Base-by-base conservation (phyloP, 805 yeast species). In the Pichia heedii region DNA sequence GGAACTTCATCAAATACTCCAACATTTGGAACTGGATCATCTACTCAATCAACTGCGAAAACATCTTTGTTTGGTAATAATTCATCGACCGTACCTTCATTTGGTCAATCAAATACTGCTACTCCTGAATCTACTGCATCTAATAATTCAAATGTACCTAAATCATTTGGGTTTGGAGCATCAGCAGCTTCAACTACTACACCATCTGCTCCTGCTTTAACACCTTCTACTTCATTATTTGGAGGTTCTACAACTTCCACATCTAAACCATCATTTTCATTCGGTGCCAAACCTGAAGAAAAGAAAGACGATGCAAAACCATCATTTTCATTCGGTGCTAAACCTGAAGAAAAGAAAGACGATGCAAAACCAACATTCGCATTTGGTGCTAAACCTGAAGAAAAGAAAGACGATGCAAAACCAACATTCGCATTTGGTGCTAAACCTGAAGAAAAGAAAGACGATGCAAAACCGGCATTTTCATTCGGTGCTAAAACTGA, bases 401-500 rank as follows among this genome's bases (percentile, higher is more conserved):
- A 7, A 24, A 8, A 7, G 7, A 24, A 24, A 13, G 41, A 27
- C 8, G 27, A 24, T 8, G 22, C 38, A 24, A 18, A 12, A 19
- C 45, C 56, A 18, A 19, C 55, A 8, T 46, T 52, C 13, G 37
- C 52, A n/a, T 37, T 20, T 38, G 54, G 42, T 22, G 37, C 46
- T 11, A 49, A 44, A 18, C 22, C 47, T 20, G 46, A 39, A n/a
- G n/a, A n/a, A n/a, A n/a, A n/a, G 22, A 42, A 48, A 21, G 49
- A 43, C 8, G 43, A 39, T 9, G 21, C 20, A 9, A 42, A 43
- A 22, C 37, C 50, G 13, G 46, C 43, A 4, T 48, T 53, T 35
- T 47, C 56, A 6, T 50, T 54, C 42, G 56, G 54, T 15, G 48
- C 46, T 22, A 47, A 40, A 27, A 29, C 48, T 0, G 50, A 42